Conservation (phyloP, 2,329 filamentous ascomycete genomes). For the Penicillium glabrum region DNA sequence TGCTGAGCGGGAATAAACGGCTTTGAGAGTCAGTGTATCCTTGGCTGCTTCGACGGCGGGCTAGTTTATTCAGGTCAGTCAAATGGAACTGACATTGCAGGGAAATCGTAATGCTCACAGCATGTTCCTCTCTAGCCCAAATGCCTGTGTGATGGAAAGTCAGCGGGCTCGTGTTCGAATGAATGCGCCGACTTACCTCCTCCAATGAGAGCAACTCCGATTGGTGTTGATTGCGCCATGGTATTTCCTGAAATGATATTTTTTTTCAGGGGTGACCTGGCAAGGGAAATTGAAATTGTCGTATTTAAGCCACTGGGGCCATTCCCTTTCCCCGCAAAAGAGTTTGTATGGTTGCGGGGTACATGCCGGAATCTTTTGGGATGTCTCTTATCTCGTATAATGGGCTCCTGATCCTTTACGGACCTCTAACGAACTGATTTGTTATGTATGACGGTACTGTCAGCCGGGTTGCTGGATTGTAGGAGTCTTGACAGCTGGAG, state of each 20-base stretch:
- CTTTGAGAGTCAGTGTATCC: background rate
- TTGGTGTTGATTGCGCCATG: background rate
- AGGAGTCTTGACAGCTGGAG: background rate
- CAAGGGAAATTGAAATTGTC: background rate
- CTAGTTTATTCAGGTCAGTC: background rate
- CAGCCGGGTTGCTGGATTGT: background rate
- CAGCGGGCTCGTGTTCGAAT: background rate
- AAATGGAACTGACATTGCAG: background rate
- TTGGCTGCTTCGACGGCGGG: background rate
- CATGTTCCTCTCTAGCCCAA: background rate
- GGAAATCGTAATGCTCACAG: background rate
- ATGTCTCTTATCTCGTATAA: background rate
- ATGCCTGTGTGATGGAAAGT: background rate
- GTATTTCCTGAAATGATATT: background rate
- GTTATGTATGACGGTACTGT: background rate
- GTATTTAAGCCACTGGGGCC: background rate
- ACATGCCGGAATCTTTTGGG: background rate
- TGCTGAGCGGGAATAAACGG: slow-evolving; percentile 65
- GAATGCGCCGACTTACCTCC: background rate
- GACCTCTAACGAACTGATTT: no score
- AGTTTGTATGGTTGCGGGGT: background rate
- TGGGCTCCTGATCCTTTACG: background rate
- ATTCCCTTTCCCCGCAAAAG: background rate
- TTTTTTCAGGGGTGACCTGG: no score
- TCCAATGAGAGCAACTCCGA: background rate